These are phyloP conservation scores for Rhytidhysteron rufulum DNA, from an alignment of 2,329 filamentous ascomycete genomes.

Conservation along the genomic window DNA sequence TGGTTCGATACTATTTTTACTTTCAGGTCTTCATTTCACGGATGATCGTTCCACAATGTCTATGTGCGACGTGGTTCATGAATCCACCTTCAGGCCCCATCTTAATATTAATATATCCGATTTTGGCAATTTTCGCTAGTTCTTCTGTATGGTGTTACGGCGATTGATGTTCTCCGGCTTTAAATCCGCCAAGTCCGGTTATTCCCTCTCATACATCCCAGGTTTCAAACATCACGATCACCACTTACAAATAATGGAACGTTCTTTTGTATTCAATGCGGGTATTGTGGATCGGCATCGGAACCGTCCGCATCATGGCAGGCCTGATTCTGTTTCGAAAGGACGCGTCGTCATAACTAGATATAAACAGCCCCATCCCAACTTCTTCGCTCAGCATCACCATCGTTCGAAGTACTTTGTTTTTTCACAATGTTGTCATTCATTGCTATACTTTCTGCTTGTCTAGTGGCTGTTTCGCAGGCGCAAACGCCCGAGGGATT, in stretches of 20 bases:
- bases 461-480: constrained; percentile 20
- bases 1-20: too few relatives aligned
- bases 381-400: too few relatives aligned
- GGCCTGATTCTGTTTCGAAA: constrained; percentile 7
- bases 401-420: too few relatives aligned
- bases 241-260: constrained; percentile 12
- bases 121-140: too few relatives aligned
- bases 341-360: constrained; percentile 2
- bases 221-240: constrained; percentile 23
- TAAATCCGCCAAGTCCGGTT: constrained; percentile 19
- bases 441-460: constrained; percentile 19
- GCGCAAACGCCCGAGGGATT: constrained; percentile 31
- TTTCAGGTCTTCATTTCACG: too few relatives aligned
- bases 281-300: too few relatives aligned
- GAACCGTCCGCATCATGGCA: too few relatives aligned
- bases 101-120: neutral
- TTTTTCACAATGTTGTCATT: constrained; percentile 16
- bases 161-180: constrained; percentile 10
- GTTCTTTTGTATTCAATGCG: constrained; percentile 12
- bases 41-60: constrained; percentile 2
- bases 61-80: neutral
- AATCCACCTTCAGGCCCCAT: neutral
- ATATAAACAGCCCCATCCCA: constrained; percentile 16
- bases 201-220: constrained; percentile 18
- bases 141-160: constrained; percentile 2